Percentiles rank a stretch among this genome's conserved stretches.
phyloP scores from a whole-genome alignment of 805 yeast species.

The Lipomyces kockii region DNA sequence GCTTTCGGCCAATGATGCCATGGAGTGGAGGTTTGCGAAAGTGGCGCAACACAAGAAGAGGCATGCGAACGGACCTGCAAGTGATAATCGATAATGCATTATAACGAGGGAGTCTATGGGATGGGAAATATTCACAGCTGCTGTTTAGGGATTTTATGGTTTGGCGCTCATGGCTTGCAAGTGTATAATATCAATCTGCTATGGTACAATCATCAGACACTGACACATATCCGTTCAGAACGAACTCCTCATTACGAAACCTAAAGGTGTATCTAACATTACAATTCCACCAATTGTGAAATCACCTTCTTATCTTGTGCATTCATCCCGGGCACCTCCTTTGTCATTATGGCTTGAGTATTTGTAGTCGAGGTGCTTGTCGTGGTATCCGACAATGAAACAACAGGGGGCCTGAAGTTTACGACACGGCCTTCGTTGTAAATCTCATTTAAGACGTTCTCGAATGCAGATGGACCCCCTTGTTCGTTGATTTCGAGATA shows the following conservation, averaged over 20 bases:
- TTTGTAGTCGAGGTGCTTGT: constrained; percentile 8
- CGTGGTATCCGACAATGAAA: constrained; percentile 16
- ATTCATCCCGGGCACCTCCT: constrained; percentile 7
- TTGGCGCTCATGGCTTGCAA: neutral
- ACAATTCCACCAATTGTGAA: constrained; percentile 17
- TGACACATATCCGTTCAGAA: neutral
- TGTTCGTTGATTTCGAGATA: constrained; percentile 64
- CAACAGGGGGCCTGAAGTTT: constrained; percentile 48
- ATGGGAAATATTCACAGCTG: neutral
- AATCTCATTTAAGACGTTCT: constrained; percentile 63
- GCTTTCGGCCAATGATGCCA: constrained; percentile 26
- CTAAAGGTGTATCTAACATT: neutral
- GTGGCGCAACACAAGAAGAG: constrained; percentile 34
- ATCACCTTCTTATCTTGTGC: constrained; percentile 2
- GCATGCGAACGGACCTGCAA: neutral
- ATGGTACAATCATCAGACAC: neutral
- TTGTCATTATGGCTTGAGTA: constrained; percentile 4
- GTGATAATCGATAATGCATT: neutral
- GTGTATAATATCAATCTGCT: neutral
- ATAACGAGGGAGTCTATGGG: neutral
- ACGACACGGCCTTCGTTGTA: constrained; percentile 53
- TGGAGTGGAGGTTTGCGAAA: constrained; percentile 33
- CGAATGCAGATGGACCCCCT: constrained; percentile 57
- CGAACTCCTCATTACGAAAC: neutral
- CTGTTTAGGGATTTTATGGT: neutral